These are phyloP conservation scores for Isabelozyma gotoi DNA, from an alignment of 805 yeast species.

Conservation along the genomic window DNA sequence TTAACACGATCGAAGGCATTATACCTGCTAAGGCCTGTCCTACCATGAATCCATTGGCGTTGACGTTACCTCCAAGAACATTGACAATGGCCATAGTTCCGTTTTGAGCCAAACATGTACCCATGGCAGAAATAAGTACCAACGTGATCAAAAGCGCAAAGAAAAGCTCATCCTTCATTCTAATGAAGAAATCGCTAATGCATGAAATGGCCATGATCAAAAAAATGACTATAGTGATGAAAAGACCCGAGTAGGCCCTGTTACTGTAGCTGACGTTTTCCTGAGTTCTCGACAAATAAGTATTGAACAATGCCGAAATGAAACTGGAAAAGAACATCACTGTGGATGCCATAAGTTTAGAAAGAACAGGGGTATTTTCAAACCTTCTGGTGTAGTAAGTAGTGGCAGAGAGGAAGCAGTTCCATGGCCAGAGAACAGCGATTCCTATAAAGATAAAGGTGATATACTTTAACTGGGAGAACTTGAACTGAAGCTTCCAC, in stretches of 20 bases:
- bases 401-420: constrained; percentile 83
- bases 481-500: constrained; percentile 9
- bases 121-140: constrained; percentile 66
- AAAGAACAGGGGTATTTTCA: constrained; percentile 45
- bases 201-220: constrained; percentile 54
- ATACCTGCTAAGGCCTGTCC: constrained; percentile 97
- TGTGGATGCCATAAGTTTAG: constrained; percentile 68
- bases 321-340: constrained; percentile 87
- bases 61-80: constrained; percentile 63
- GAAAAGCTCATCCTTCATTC: constrained; percentile 40
- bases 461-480: constrained; percentile 43
- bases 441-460: constrained; percentile 72
- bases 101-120: constrained; percentile 82
- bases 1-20: constrained; percentile 73
- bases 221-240: constrained; percentile 58
- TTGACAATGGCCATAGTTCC: constrained; percentile 88
- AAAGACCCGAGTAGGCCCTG: constrained; percentile 62
- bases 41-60: constrained; percentile 88
- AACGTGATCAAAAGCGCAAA: constrained; percentile 58
- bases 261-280: constrained; percentile 53
- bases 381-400: constrained; percentile 73
- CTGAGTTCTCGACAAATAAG: constrained; percentile 66
- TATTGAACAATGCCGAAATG: constrained; percentile 58
- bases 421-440: constrained; percentile 95
- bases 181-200: constrained; percentile 31